phyloP scores from a whole-genome alignment of 805 yeast genomes.

The Ogataea minuta region DNA sequence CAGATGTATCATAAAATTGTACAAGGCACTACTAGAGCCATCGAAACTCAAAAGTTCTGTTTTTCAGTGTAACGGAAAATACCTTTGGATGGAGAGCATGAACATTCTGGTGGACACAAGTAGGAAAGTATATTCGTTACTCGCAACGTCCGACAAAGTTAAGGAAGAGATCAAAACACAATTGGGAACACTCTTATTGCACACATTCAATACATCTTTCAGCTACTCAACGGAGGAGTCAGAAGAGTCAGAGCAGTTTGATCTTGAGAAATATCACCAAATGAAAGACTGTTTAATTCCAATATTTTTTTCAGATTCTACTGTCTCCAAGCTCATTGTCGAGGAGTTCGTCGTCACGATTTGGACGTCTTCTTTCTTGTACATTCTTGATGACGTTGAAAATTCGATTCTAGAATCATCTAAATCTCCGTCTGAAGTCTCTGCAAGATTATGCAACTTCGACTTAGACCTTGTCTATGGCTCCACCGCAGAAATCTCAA shows the following conservation, averaged over 20 bases:
- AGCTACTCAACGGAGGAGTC: slow-evolving; percentile 29
- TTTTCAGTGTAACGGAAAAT: slow-evolving; percentile 25
- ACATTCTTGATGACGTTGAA: slow-evolving; percentile 57
- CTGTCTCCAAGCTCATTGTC: slow-evolving; percentile 31
- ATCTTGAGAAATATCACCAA: slow-evolving; percentile 41
- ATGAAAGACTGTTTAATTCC: slow-evolving; percentile 45
- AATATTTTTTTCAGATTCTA: slow-evolving; percentile 32
- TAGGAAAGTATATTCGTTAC: slow-evolving; percentile 28
- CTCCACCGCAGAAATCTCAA: slow-evolving; percentile 50
- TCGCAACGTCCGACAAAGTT: slow-evolving; percentile 14
- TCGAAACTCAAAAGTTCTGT: slow-evolving; percentile 44
- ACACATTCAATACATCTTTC: slow-evolving; percentile 41
- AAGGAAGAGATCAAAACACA: slow-evolving; percentile 20
- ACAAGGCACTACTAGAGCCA: slow-evolving; percentile 52
- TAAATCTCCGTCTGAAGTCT: slow-evolving; percentile 33
- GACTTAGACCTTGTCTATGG: slow-evolving; percentile 57
- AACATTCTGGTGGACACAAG: slow-evolving; percentile 39
- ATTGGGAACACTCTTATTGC: slow-evolving; percentile 43
- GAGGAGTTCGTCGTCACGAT: slow-evolving; percentile 46
- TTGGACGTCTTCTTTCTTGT: slow-evolving; percentile 60
- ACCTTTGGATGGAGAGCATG: slow-evolving; percentile 57
- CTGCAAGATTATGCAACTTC: slow-evolving; percentile 39
- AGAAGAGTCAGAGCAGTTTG: slow-evolving; percentile 40
- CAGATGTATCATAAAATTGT: slow-evolving; percentile 43
- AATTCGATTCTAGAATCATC: slow-evolving; percentile 23